Evolutionary conservation across 2,329 filamentous ascomycete genomes (phyloP).

Genomic region (Beauveria scarabaeidicola): DNA sequence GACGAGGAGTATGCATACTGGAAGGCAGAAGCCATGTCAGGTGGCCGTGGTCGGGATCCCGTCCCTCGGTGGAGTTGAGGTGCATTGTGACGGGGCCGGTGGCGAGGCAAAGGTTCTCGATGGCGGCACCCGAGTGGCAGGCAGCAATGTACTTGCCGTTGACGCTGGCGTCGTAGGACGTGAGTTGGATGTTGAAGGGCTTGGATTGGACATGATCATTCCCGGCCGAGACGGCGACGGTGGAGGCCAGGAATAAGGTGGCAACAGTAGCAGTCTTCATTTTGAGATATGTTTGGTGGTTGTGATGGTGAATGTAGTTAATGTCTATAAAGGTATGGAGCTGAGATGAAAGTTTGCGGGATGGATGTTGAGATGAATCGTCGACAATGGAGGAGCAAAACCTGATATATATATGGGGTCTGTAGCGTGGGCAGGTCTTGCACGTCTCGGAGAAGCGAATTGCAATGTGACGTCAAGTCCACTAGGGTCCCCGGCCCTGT

Average conservation of each 20-base stretch:
- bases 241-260: conserved; percentile 1
- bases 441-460: neutral
- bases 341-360: neutral
- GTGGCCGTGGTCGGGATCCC: neutral
- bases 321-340: neutral
- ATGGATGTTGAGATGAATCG: neutral
- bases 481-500: neutral
- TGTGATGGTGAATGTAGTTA: neutral
- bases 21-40: conserved; percentile 8
- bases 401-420: neutral
- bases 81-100: conserved; percentile 5
- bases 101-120: conserved; percentile 4
- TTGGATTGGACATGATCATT: conserved; percentile 4
- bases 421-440: neutral
- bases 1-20: neutral
- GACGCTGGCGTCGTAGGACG: neutral
- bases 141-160: conserved; percentile 5
- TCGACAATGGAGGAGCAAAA: neutral
- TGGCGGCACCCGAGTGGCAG: conserved; percentile 10
- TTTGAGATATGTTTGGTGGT: neutral
- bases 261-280: conserved; percentile 8
- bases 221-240: conserved; percentile 1
- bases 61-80: neutral
- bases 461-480: neutral
- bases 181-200: conserved; percentile 6